These are phyloP conservation scores for Lepraria neglecta DNA, from an alignment of 495 filamentous ascomycete species.

Conservation along the genomic window DNA sequence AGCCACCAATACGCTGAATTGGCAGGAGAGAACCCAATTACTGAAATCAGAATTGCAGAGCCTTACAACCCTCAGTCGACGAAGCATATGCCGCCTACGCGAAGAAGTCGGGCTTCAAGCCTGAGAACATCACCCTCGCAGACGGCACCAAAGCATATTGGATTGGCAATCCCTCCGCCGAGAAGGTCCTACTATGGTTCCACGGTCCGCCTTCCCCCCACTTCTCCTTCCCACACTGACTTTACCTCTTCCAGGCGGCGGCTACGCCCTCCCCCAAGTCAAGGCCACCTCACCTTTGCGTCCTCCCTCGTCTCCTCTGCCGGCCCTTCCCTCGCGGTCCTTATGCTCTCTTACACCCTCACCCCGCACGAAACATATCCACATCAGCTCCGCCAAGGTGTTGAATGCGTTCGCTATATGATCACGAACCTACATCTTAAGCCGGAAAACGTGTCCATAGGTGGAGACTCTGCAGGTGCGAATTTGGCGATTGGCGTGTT, in stretches of 20 bases:
- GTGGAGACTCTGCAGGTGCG: slow-evolving; percentile 59
- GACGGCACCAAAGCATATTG: slow-evolving; percentile 51
- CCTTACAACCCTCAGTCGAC: slow-evolving; percentile 36
- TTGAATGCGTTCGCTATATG: slow-evolving; percentile 48
- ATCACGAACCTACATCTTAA: slow-evolving; percentile 36
- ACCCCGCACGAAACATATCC: slow-evolving; percentile 51
- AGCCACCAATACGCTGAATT: slow-evolving; percentile 13
- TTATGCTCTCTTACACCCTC: slow-evolving; percentile 52
- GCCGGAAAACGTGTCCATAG: slow-evolving; percentile 45
- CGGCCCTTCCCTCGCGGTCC: slow-evolving; percentile 40
- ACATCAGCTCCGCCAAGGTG: slow-evolving; percentile 51
- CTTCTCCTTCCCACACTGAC: slow-evolving; percentile 14
- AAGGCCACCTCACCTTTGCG: slow-evolving; percentile 45
- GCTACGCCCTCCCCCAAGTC: slow-evolving; percentile 45
- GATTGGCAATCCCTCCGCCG: slow-evolving; percentile 51
- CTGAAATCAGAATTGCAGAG: slow-evolving; percentile 26
- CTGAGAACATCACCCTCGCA: slow-evolving; percentile 44
- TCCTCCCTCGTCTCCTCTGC: slow-evolving; percentile 34
- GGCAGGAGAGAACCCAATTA: neutral
- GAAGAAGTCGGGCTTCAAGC: slow-evolving; percentile 41
- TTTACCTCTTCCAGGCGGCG: slow-evolving; percentile 44
- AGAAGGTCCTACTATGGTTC: slow-evolving; percentile 54
- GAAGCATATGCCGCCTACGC: slow-evolving; percentile 42
- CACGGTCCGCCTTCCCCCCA: slow-evolving; percentile 41
- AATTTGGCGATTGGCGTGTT: slow-evolving; percentile 52